phyloP scores from a whole-genome alignment of 352 stramenopile species.

The Globisporangium emineosum region DNA sequence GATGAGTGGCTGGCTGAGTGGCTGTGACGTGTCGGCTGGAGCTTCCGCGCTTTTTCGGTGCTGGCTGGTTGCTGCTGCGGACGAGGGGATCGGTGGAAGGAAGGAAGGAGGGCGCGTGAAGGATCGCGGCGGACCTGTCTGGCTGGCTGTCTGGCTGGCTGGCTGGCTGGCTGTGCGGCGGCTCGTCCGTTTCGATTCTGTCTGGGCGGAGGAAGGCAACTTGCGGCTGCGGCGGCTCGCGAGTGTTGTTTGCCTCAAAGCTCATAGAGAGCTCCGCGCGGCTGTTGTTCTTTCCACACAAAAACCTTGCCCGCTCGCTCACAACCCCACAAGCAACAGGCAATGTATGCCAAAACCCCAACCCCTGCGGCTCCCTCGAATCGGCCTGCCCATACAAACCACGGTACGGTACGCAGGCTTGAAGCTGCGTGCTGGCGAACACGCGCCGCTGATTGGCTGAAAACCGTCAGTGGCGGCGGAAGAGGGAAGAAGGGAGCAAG shows the following conservation, averaged over 20 bases:
- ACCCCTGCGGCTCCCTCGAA: not conserved
- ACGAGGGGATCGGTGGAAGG: not conserved
- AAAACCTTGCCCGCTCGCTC: not conserved
- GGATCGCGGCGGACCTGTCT: not conserved
- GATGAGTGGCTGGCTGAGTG: slow-evolving; percentile 12
- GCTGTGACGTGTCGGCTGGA: slow-evolving; percentile 12
- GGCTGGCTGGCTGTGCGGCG: not conserved
- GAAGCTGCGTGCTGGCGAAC: slow-evolving; percentile 5
- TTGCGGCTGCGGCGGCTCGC: not conserved
- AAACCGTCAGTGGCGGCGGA: not conserved
- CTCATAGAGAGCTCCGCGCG: not conserved
- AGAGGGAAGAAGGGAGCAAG: not conserved
- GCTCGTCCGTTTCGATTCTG: slow-evolving; percentile 12
- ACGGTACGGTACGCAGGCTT: not conserved
- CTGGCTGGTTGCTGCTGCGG: not conserved
- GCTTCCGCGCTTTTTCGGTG: slow-evolving; percentile 16
- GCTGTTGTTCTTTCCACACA: slow-evolving; percentile 3
- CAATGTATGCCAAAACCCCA: not conserved
- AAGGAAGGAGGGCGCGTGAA: not conserved
- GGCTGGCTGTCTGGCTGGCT: too few species aligned
- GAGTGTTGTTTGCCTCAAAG: not conserved
- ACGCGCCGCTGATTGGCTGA: not conserved
- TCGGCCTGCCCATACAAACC: slow-evolving; percentile 3
- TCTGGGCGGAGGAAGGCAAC: slow-evolving; percentile 1
- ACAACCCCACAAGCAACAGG: slow-evolving; percentile 2